Evolutionary conservation across 202 grass and related monocot genomes (phyloP).

Genomic region (Tripidium arundinaceum): DNA sequence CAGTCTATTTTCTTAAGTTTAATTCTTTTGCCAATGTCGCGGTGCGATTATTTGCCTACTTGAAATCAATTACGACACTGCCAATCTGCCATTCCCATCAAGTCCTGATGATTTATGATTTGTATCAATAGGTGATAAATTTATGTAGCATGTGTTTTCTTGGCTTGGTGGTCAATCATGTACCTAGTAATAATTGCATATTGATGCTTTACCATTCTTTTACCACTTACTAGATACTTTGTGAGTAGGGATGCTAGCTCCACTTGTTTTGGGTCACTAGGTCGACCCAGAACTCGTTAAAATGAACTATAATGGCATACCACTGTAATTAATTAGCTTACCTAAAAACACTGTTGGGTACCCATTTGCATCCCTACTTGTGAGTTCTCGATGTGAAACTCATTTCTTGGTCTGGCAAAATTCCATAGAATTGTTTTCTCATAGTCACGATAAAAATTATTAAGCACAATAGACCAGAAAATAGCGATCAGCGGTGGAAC

Average conservation of each 20-base stretch:
- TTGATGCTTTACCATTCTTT: background rate
- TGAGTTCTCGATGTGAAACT: too few species aligned
- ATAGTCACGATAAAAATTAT: background rate
- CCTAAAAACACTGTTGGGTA: background rate
- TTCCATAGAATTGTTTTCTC: background rate
- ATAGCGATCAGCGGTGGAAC: background rate
- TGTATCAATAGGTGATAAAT: background rate
- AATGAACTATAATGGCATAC: background rate
- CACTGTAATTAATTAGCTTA: background rate
- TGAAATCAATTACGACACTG: background rate
- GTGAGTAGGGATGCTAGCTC: background rate
- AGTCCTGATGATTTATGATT: background rate
- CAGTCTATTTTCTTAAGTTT: slow-evolving; percentile 20
- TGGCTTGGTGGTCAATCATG: background rate
- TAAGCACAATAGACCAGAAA: background rate
- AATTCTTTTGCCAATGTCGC: background rate
- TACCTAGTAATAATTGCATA: background rate
- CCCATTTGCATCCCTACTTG: background rate
- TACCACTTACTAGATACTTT: background rate
- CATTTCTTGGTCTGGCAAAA: background rate
- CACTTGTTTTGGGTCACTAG: too few species aligned
- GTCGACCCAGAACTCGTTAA: too few species aligned
- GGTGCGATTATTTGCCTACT: background rate
- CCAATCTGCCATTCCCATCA: background rate
- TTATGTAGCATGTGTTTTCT: background rate